A percentile compares a stretch with the other conserved stretches of the same genome.
These are phyloP conservation scores for Claviceps capensis DNA, from an alignment of 2,329 filamentous ascomycete species.

Conservation along the genomic window DNA sequence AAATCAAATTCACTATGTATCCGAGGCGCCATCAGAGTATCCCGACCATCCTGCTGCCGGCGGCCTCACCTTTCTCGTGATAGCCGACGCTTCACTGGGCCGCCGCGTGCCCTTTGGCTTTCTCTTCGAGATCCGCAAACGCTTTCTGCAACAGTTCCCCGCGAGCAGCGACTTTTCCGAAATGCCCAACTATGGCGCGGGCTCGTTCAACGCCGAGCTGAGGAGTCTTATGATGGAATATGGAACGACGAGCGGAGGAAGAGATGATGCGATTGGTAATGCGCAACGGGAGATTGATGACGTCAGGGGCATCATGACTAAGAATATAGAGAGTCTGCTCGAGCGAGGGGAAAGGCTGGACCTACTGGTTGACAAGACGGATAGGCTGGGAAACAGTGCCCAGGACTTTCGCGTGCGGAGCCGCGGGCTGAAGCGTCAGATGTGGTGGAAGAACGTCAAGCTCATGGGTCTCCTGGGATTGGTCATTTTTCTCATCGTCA, in stretches of 20 bases:
- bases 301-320: slow-evolving; percentile 84
- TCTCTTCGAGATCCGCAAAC: slow-evolving; percentile 78
- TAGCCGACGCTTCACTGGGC: slow-evolving; percentile 68
- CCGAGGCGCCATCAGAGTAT: slow-evolving; percentile 62
- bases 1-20: slow-evolving; percentile 91
- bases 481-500: slow-evolving; percentile 47
- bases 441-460: slow-evolving; percentile 99
- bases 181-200: slow-evolving; percentile 81
- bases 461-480: slow-evolving; percentile 69
- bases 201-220: slow-evolving; percentile 69
- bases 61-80: slow-evolving; percentile 81
- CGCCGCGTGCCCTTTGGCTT: slow-evolving; percentile 88
- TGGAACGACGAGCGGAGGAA: slow-evolving; percentile 61
- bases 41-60: slow-evolving; percentile 48
- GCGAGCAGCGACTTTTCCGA: slow-evolving; percentile 56
- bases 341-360: slow-evolving; percentile 90
- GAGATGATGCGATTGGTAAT: slow-evolving; percentile 69
- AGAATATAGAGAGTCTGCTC: slow-evolving; percentile 81
- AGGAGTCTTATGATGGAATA: slow-evolving; percentile 70
- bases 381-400: slow-evolving; percentile 75
- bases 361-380: slow-evolving; percentile 90
- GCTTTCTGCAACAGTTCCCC: slow-evolving; percentile 63
- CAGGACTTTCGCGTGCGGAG: slow-evolving; percentile 83
- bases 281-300: slow-evolving; percentile 86
- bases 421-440: slow-evolving; percentile 72